Percentiles rank a stretch among this genome's conserved stretches.
Conservation (phyloP, 805 yeast species). For the Barnettozyma pratensis region DNA sequence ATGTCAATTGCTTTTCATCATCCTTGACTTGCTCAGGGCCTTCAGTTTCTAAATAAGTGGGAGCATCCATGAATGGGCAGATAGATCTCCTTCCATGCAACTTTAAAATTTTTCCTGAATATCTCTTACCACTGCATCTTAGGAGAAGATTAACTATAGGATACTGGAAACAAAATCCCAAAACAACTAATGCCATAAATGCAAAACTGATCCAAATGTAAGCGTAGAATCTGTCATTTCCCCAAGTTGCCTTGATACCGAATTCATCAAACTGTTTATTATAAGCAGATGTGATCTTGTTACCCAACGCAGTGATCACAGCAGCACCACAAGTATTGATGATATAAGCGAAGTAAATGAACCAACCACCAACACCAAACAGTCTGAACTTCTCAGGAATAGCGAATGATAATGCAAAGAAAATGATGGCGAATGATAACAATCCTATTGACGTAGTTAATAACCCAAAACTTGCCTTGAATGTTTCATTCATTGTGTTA, state of each 20-base stretch:
- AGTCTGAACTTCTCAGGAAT: background rate
- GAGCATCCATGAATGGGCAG: background rate
- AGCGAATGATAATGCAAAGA: background rate
- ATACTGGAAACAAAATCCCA: background rate
- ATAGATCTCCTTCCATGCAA: background rate
- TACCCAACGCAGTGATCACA: background rate
- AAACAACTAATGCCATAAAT: background rate
- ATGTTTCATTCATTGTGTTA: background rate
- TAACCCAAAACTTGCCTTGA: conserved; percentile 1
- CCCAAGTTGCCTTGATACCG: conserved; percentile 1
- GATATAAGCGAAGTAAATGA: background rate
- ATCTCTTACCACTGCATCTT: background rate
- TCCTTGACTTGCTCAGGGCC: background rate
- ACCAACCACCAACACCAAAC: conserved; percentile 1
- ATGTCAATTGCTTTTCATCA: background rate
- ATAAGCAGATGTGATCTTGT: background rate
- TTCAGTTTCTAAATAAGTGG: background rate
- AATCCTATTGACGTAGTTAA: background rate
- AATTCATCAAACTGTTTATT: background rate
- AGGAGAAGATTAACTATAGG: background rate
- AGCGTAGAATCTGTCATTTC: background rate
- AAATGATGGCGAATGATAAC: background rate
- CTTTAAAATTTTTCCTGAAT: background rate
- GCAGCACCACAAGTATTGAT: conserved; percentile 1
- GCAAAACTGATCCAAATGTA: background rate